phyloP scores from a whole-genome alignment of 1,284 basidiomycete species.

The Microbotryum violaceum region DNA sequence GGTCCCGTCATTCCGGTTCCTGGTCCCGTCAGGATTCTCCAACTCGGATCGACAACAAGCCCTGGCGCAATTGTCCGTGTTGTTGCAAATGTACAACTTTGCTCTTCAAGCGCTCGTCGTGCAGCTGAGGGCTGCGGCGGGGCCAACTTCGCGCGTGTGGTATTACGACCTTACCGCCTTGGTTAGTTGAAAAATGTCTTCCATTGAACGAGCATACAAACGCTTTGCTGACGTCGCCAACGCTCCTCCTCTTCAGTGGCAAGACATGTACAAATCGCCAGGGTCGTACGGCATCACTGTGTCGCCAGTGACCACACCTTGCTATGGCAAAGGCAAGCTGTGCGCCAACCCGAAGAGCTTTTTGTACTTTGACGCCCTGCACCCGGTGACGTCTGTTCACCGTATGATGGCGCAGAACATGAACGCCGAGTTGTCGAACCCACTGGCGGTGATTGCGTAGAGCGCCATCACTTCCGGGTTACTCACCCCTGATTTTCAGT shows the following conservation, averaged over 20 bases:
- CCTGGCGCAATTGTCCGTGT: slow-evolving; percentile 12
- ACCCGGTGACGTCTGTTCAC: slow-evolving; percentile 22
- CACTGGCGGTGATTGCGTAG: too few species aligned
- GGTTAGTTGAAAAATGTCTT: background rate
- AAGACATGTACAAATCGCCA: slow-evolving; percentile 8
- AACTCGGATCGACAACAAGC: background rate
- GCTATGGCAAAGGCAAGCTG: slow-evolving; percentile 20
- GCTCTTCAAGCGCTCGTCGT: too few species aligned
- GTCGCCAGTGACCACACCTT: slow-evolving; percentile 5
- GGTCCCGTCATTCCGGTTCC: slow-evolving; percentile 13
- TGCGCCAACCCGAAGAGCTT: slow-evolving; percentile 18
- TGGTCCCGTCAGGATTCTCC: slow-evolving; percentile 7
- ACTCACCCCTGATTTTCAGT: too few species aligned
- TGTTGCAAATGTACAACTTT: slow-evolving; percentile 23
- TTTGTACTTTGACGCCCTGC: slow-evolving; percentile 29
- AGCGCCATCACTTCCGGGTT: too few species aligned
- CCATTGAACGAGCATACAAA: too few species aligned
- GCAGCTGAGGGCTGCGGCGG: too few species aligned
- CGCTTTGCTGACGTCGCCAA: too few species aligned
- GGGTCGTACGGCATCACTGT: slow-evolving; percentile 10
- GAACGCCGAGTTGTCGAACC: background rate
- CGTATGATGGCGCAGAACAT: slow-evolving; percentile 20
- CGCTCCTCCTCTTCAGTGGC: slow-evolving; percentile 9
- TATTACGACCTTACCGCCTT: slow-evolving; percentile 22
- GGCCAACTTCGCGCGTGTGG: background rate